Conservation (phyloP, 495 filamentous ascomycete genomes). For the Paragyromitra xinjiangensis region DNA sequence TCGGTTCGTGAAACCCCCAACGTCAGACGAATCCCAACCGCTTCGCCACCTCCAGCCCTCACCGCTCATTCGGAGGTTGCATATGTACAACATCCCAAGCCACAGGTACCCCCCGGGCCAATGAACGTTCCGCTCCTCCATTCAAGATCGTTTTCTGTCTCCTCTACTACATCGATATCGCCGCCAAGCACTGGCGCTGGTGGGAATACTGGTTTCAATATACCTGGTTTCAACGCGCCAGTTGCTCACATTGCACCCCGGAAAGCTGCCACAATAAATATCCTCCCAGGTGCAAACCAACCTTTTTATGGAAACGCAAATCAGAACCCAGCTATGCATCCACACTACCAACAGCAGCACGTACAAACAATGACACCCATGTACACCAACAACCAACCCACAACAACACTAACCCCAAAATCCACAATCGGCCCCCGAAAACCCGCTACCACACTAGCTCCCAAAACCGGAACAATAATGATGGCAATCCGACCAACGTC, state of each 20-base stretch:
- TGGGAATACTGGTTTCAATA: conserved; percentile 1
- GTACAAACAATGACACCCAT: background rate
- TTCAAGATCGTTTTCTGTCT: conserved; percentile 24
- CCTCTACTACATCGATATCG: background rate
- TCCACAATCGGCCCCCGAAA: conserved; percentile 35
- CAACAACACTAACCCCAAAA: background rate
- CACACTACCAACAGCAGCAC: conserved; percentile 20
- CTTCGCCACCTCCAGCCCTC: conserved; percentile 33
- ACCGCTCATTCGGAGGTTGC: conserved; percentile 29
- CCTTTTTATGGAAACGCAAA: background rate
- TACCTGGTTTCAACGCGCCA: background rate
- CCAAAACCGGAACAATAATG: conserved; percentile 18
- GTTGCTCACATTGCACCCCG: background rate
- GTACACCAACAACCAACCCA: background rate
- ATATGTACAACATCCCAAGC: conserved; percentile 39
- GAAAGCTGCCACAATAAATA: background rate
- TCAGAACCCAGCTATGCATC: conserved; percentile 1
- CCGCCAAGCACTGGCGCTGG: background rate
- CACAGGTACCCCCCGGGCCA: conserved; percentile 38
- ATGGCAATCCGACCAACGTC: conserved; percentile 26
- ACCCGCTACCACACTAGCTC: background rate
- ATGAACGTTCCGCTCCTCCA: conserved; percentile 42
- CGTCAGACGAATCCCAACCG: conserved; percentile 22
- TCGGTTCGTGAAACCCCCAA: conserved; percentile 20
- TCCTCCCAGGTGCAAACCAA: background rate